Evolutionary conservation across 169 alveolate genomes (phyloP), one percentile per base, ranked within the genome.

Genomic region (Theileria orientalis): DNA sequence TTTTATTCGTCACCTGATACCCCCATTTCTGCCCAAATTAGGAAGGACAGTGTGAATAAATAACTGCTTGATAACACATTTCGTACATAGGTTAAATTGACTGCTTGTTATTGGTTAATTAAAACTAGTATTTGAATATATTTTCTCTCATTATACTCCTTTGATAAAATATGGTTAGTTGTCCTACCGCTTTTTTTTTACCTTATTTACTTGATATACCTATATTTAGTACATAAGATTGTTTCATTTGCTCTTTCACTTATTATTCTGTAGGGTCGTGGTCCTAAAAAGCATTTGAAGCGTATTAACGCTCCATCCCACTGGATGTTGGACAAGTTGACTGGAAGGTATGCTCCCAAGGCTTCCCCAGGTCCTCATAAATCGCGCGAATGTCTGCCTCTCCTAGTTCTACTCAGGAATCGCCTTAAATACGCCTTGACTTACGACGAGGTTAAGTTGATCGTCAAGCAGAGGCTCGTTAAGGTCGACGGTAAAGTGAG

Each of bases 271-370:
- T 83, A 90, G 99, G 98, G 98, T 82, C 97, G 99, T 91, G 99
- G 99, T 52, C 98, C 98, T 69, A 96, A 95, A 96, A 97, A 98
- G 92, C 99, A 98, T 92, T 66, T 96, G 94, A 98, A 98, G 97
- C 96, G 99, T 91, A 94, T 97, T 71, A 94, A 94, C 78, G 99
- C 99, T 83, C 99, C 99, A 29, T 92, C 95, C 40, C 98, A 96
- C 85, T 98, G 99, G 99, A 94, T 97, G 99, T 92, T 98, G 77
- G 95, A 93, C 92, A 98, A 98, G 90, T 83, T 98, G 90, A 95
- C 97, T 21, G 99, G 99, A 51, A 92, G 90, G 63, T 97, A 93
- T 83, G 95, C 95, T 16, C 95, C 95, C 74, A 91, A 90, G 87
- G 92, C 95, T 1, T 90, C 94, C 14, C 90, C 94, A 60, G 93